These are phyloP conservation scores for Hypomontagnella submonticulosa DNA, from an alignment of 495 filamentous ascomycete species.

Conservation along the genomic window DNA sequence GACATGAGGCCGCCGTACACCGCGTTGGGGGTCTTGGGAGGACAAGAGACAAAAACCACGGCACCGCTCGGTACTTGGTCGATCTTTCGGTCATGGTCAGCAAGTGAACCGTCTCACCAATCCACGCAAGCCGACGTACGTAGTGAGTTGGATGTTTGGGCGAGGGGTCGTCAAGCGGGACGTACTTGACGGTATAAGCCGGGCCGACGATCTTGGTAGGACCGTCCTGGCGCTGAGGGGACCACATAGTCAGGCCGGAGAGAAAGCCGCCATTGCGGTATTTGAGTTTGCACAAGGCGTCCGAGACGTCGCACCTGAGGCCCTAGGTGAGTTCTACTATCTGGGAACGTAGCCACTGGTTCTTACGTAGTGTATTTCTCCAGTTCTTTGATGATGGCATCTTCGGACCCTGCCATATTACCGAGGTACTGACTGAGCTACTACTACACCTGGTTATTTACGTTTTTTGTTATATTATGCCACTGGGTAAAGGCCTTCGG, in stretches of 20 bases:
- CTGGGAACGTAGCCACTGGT: not conserved
- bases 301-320: constrained; percentile 58
- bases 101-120: not conserved
- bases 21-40: constrained; percentile 62
- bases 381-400: constrained; percentile 52
- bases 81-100: constrained; percentile 53
- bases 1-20: constrained; percentile 71
- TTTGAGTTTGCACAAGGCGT: constrained; percentile 62
- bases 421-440: constrained; percentile 11
- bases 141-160: constrained; percentile 61
- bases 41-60: constrained; percentile 67
- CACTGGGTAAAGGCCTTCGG: not conserved
- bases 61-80: constrained; percentile 63
- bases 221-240: constrained; percentile 61
- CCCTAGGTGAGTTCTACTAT: constrained; percentile 19
- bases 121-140: constrained; percentile 46
- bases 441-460: too few species aligned
- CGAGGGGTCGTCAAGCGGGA: constrained; percentile 55
- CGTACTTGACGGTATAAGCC: constrained; percentile 68
- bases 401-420: constrained; percentile 43
- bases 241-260: constrained; percentile 67
- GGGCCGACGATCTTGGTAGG: constrained; percentile 66
- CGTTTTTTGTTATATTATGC: too few species aligned
- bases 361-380: constrained; percentile 58
- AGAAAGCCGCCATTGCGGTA: constrained; percentile 67